Conservation (phyloP, 345 rosid species). For the Salix koriyanagi region DNA sequence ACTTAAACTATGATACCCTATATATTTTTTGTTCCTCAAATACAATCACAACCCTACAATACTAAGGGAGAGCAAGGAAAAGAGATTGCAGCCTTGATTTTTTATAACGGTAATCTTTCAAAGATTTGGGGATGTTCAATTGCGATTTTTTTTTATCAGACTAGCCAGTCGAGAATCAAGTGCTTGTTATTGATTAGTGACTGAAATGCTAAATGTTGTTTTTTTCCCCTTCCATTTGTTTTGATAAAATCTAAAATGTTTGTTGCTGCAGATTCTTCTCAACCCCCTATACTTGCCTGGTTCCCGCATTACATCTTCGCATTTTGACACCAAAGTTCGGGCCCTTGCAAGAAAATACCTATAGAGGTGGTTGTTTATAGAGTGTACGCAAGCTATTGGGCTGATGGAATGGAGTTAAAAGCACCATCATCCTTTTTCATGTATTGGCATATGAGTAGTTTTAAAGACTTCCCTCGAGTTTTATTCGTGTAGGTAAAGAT, state of each 20-base stretch:
- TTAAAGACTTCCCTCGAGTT: not conserved
- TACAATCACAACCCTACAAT: not conserved
- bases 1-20: not conserved
- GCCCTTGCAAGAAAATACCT: conserved; percentile 90
- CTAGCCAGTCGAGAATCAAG: not conserved
- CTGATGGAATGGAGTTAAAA: not conserved
- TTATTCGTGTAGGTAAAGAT: not conserved
- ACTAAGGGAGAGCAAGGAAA: not conserved
- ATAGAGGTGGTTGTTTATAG: conserved; percentile 20
- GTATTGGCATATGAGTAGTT: not conserved
- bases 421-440: not conserved
- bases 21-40: not conserved
- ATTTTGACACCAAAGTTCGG: conserved; percentile 91
- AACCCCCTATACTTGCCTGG: conserved; percentile 92
- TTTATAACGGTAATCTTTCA: not conserved
- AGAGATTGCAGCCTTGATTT: not conserved
- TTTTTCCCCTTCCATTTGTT: not conserved
- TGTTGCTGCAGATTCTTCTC: conserved; percentile 62
- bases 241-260: conserved; percentile 2
- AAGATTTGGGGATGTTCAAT: not conserved
- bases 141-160: not conserved
- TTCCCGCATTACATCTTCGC: conserved; percentile 78
- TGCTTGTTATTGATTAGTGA: conserved; percentile 3
- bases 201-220: not conserved
- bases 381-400: not conserved